Evolutionary conservation across 2,329 filamentous ascomycete species (phyloP).

Genomic region (Knufia fluminis): DNA sequence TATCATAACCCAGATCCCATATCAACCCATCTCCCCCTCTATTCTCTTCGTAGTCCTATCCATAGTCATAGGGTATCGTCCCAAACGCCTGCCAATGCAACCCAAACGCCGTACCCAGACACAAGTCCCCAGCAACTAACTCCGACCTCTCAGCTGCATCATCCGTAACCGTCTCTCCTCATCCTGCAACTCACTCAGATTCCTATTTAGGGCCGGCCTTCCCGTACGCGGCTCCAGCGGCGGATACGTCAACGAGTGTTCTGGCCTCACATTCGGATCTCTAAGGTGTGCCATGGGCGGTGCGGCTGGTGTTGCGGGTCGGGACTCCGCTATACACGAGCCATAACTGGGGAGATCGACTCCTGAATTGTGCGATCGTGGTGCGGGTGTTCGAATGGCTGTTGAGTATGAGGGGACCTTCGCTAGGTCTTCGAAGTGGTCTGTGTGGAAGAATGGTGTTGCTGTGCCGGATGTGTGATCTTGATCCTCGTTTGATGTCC

Average conservation of each 20-base stretch:
- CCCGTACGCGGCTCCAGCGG: slow-evolving; percentile 22
- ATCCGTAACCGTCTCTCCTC: slow-evolving; percentile 33
- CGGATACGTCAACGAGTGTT: slow-evolving; percentile 24
- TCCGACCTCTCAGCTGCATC: slow-evolving; percentile 30
- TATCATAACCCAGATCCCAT: neutral
- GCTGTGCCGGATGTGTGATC: slow-evolving; percentile 36
- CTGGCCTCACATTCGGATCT: slow-evolving; percentile 29
- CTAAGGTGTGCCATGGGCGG: slow-evolving; percentile 33
- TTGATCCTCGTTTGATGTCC: slow-evolving; percentile 38
- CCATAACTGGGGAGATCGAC: slow-evolving; percentile 56
- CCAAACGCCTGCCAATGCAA: neutral
- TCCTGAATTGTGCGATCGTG: slow-evolving; percentile 40
- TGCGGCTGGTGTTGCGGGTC: slow-evolving; percentile 26
- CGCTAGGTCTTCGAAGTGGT: slow-evolving; percentile 55
- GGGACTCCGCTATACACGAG: slow-evolving; percentile 36
- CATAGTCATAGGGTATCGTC: neutral
- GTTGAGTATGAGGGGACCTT: slow-evolving; percentile 72
- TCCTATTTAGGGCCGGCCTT: too few relatives aligned
- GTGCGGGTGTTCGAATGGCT: slow-evolving; percentile 57
- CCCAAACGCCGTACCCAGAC: neutral
- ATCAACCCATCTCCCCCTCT: neutral
- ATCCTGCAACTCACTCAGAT: slow-evolving; percentile 26
- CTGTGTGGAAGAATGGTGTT: slow-evolving; percentile 36
- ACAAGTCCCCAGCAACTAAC: neutral
- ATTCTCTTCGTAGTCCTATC: neutral